Conservation (phyloP, 768 basidiomycete species). For the Cystobasidium ongulense region DNA sequence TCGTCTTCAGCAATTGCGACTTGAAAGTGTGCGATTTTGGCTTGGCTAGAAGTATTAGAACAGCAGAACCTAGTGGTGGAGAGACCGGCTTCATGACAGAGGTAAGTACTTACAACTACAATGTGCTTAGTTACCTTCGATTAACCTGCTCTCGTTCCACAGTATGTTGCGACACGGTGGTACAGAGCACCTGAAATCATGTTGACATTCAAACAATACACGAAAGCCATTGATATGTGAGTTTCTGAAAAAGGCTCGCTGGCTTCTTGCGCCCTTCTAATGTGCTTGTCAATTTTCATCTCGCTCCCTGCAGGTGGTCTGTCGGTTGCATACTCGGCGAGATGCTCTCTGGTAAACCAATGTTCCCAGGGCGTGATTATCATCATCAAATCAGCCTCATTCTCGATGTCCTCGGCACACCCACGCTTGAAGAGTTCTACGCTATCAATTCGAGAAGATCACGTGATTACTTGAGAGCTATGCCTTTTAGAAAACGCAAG, state of each 20-base stretch:
- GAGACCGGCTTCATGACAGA: constrained; percentile 46
- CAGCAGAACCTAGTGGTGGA: constrained; percentile 43
- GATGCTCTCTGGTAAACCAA: constrained; percentile 80
- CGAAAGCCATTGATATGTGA: constrained; percentile 50
- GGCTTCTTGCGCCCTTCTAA: neutral
- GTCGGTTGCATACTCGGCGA: constrained; percentile 82
- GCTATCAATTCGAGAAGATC: constrained; percentile 86
- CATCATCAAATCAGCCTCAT: constrained; percentile 90
- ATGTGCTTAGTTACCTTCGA: constrained; percentile 35
- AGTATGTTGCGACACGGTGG: constrained; percentile 92
- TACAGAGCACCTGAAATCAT: constrained; percentile 53
- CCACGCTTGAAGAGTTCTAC: constrained; percentile 78
- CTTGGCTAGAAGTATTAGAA: constrained; percentile 55
- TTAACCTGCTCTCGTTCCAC: constrained; percentile 43
- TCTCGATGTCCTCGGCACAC: constrained; percentile 76
- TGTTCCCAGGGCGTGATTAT: constrained; percentile 90
- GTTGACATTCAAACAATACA: constrained; percentile 49
- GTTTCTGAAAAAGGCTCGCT: constrained; percentile 43
- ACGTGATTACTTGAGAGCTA: constrained; percentile 85
- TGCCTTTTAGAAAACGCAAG: constrained; percentile 83
- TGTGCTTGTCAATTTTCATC: constrained; percentile 55
- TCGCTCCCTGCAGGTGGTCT: constrained; percentile 58
- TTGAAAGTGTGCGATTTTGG: constrained; percentile 58
- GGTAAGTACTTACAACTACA: neutral
- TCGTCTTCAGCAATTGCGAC: constrained; percentile 31